Evolutionary conservation across 768 basidiomycete genomes (phyloP).

Genomic region (Gelatoporia subvermispora): DNA sequence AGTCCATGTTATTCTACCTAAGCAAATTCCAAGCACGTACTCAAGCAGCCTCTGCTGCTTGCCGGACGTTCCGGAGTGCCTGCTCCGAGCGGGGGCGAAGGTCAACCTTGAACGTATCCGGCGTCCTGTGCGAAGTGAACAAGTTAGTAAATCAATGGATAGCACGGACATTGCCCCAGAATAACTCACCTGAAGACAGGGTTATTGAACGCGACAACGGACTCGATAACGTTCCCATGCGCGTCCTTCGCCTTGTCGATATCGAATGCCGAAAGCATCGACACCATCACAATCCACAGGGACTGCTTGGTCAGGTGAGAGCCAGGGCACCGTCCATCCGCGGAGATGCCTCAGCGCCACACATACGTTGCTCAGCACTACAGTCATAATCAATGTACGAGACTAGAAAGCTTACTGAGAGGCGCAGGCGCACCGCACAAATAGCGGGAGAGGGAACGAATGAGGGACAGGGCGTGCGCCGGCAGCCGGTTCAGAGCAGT

Average conservation of each 20-base stretch:
- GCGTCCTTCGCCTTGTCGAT: slow-evolving; percentile 48
- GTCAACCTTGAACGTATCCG: slow-evolving; percentile 43
- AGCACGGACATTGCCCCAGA: no score
- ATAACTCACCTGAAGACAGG: slow-evolving; percentile 56
- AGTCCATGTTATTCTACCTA: no score
- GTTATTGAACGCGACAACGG: slow-evolving; percentile 51
- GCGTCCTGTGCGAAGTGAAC: slow-evolving; percentile 30
- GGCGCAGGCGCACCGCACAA: slow-evolving; percentile 50
- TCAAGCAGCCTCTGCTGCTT: slow-evolving; percentile 12
- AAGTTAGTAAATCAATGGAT: neutral
- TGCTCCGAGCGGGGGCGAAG: slow-evolving; percentile 46
- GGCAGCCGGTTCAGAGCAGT: neutral
- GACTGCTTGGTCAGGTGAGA: slow-evolving; percentile 57
- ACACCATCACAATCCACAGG: slow-evolving; percentile 52
- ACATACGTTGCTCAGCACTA: no score
- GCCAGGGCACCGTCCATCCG: slow-evolving; percentile 56
- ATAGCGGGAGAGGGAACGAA: neutral
- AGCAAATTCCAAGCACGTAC: no score
- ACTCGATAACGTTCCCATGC: slow-evolving; percentile 42
- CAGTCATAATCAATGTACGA: neutral
- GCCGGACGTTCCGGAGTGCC: slow-evolving; percentile 12
- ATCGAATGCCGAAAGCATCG: slow-evolving; percentile 54
- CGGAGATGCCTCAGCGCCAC: neutral
- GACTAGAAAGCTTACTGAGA: slow-evolving; percentile 36
- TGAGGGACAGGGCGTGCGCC: neutral